Evolutionary conservation across 1,139 yeast genomes (phyloP), one percentile per base, ranked within the genome.

Genomic region (Chernovozyma sophiae-reginae): DNA sequence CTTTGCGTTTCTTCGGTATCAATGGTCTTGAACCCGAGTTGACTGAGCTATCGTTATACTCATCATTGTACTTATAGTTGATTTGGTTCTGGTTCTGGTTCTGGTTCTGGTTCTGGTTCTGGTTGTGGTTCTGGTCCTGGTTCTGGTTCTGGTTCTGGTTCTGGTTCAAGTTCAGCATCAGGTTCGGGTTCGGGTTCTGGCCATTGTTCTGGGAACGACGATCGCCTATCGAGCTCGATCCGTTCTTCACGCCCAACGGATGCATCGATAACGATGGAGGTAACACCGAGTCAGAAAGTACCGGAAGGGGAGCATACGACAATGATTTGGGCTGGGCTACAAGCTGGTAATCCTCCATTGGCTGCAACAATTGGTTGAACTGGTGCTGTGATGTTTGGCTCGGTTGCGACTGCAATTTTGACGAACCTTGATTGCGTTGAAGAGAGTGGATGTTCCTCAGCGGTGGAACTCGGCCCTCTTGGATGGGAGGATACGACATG

Each of bases 1-100:
- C 74, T 43, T 67, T 66, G 34, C 31, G 37, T 14, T 35, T 35
- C 34, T 30, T 41, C 22, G 34, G 29, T 13, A 20, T 20, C 10
- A 20, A 7, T 20, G 23, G 23, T 20, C 23, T 20, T 6, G 23
- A 7, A 20, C 6, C 23, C 8, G 8, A 7, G 23, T 20, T 20
- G 23, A 10, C 6, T 6, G 23, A 7, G 6, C 8, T 10, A 20
- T 6, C 10, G 23, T 20, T 10, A 20, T 10, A 7, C 23, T 7
- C 6, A 10, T 10, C 23, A 20, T 10, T 10, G 10, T 10, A 7
- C 6, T 10, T 20, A 10, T 20, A 20, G 23, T 20, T 20, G 8
- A 20, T 10, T 7, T 6, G 6, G 23, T 10, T 20, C 8, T 20
- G 23, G 23, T 20, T 20, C 8, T 7, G 23, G 10, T 6, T 10